Conservation (phyloP, 768 basidiomycete species). For the Mycena albidolilacea region DNA sequence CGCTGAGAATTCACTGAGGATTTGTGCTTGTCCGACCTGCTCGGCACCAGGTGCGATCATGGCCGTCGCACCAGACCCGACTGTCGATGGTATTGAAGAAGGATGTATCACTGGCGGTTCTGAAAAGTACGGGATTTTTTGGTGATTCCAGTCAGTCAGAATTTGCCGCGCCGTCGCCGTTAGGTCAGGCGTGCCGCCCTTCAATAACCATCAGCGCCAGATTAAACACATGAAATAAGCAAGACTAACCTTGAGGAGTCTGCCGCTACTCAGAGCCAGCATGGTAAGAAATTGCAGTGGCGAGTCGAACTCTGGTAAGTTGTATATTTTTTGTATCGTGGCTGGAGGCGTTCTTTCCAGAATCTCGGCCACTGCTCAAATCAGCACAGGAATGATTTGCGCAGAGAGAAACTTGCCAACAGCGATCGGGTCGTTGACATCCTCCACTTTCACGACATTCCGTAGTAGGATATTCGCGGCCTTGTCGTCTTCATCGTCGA, state of each 20-base stretch:
- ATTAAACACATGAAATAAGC: not conserved
- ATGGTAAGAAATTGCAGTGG: conserved; percentile 91
- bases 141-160: conserved; percentile 94
- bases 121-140: conserved; percentile 94
- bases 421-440: conserved; percentile 90
- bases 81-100: conserved; percentile 74
- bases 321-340: conserved; percentile 89
- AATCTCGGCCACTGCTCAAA: conserved; percentile 85
- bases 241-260: conserved; percentile 79
- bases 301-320: conserved; percentile 80
- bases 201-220: conserved; percentile 12
- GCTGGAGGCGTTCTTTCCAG: conserved; percentile 76
- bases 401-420: conserved; percentile 72
- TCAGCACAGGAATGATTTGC: conserved; percentile 4
- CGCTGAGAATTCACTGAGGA: conserved; percentile 77
- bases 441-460: conserved; percentile 93
- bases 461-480: conserved; percentile 82
- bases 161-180: conserved; percentile 86
- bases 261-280: conserved; percentile 86
- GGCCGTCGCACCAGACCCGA: conserved; percentile 45
- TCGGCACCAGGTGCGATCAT: conserved; percentile 81
- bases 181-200: conserved; percentile 95
- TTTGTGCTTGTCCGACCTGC: conserved; percentile 85
- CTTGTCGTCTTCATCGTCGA: conserved; percentile 82
- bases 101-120: conserved; percentile 85